Conservation (phyloP, 805 yeast genomes). For the Zygotorulaspora danielsina region DNA sequence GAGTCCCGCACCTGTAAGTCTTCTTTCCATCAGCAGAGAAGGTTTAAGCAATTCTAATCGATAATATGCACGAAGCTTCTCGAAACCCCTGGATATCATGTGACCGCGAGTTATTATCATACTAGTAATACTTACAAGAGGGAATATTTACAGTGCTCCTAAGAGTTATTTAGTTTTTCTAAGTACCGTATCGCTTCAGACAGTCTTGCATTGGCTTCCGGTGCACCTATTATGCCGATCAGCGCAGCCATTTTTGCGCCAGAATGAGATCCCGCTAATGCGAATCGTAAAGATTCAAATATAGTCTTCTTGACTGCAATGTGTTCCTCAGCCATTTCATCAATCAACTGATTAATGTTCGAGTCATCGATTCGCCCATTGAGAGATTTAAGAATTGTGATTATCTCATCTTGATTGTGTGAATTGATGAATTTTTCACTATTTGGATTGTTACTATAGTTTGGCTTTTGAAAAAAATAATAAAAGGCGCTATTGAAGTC, state of each 20-base stretch:
- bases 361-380: conserved; percentile 4
- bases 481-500: conserved; percentile 48
- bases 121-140: too few species aligned
- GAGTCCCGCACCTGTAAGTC: too few species aligned
- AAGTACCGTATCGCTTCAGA: conserved; percentile 17
- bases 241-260: conserved; percentile 65
- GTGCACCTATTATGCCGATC: conserved; percentile 50
- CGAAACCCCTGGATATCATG: conserved; percentile 9
- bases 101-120: too few species aligned
- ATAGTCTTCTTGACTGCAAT: conserved; percentile 33
- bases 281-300: conserved; percentile 59
- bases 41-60: neutral
- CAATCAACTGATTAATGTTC: conserved; percentile 11
- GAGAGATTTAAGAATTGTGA: conserved; percentile 19
- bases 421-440: conserved; percentile 34
- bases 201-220: conserved; percentile 33
- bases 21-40: too few species aligned
- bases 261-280: conserved; percentile 63
- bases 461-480: conserved; percentile 45
- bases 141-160: conserved; percentile 2
- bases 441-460: conserved; percentile 20
- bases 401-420: conserved; percentile 13
- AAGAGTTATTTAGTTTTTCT: neutral
- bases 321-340: conserved; percentile 3
- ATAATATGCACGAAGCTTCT: conserved; percentile 14